Conservation (phyloP, 2,329 filamentous ascomycete genomes). For the Catunica adiposa region DNA sequence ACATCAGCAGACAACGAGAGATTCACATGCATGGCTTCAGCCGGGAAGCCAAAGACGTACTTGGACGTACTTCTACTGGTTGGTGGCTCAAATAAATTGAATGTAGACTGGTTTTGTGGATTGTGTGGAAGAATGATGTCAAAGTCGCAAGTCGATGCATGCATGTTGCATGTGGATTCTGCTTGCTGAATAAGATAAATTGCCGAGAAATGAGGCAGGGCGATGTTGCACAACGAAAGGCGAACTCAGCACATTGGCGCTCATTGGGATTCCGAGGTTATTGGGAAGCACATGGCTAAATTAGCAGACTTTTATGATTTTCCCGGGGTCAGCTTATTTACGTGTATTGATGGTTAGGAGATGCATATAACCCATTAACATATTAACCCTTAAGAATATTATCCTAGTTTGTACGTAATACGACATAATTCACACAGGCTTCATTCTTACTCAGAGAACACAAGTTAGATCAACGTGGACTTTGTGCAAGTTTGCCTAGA, state of each 20-base stretch:
- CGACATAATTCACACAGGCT: too few relatives aligned
- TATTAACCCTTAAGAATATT: neutral
- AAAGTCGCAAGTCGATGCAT: neutral
- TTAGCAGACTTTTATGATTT: neutral
- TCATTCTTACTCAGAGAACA: too few relatives aligned
- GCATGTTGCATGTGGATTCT: neutral
- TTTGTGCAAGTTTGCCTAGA: too few relatives aligned
- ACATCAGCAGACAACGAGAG: neutral
- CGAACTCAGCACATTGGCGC: neutral
- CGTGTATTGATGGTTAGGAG: too few relatives aligned
- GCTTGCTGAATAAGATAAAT: neutral
- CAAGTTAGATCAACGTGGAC: too few relatives aligned
- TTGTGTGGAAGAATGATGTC: neutral
- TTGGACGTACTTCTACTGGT: neutral
- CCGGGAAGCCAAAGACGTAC: neutral
- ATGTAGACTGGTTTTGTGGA: neutral
- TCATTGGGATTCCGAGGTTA: neutral
- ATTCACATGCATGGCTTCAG: neutral
- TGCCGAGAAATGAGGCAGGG: neutral
- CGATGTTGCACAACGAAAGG: neutral
- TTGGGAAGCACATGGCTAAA: neutral
- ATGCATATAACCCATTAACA: too few relatives aligned
- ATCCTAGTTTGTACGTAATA: too few relatives aligned
- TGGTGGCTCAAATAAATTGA: neutral
- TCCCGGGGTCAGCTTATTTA: neutral